Percentiles rank a stretch among this genome's conserved stretches.
Conservation (phyloP, 805 yeast species). For the Geotrichum ghanense region DNA sequence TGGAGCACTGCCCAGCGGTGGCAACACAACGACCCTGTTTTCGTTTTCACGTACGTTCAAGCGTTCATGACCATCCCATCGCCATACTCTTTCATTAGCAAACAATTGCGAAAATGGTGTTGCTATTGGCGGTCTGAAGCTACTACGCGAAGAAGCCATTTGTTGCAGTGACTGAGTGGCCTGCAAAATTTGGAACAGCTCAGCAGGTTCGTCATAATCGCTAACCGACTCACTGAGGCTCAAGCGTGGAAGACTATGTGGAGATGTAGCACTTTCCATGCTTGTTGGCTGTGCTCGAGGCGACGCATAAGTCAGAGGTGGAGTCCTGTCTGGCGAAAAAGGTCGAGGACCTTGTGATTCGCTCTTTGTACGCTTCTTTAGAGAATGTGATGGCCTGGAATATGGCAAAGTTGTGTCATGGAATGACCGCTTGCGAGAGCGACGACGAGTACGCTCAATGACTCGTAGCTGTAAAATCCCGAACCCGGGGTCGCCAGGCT, state of each 20-base stretch:
- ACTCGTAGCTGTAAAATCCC: slow-evolving; percentile 40
- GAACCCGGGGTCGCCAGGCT: slow-evolving; percentile 50
- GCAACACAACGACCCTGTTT: background rate
- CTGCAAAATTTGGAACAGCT: slow-evolving; percentile 29
- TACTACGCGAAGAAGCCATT: slow-evolving; percentile 23
- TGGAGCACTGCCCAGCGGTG: slow-evolving; percentile 2
- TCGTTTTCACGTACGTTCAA: slow-evolving; percentile 18
- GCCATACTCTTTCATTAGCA: slow-evolving; percentile 24
- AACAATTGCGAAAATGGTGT: slow-evolving; percentile 24
- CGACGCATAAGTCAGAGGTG: background rate
- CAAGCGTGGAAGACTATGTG: background rate
- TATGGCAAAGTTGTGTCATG: background rate
- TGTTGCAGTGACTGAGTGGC: slow-evolving; percentile 33
- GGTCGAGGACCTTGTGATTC: background rate
- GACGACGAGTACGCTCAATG: slow-evolving; percentile 4
- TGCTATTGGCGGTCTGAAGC: slow-evolving; percentile 16
- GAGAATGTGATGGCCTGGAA: background rate
- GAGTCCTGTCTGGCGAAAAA: background rate
- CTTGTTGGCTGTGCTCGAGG: background rate
- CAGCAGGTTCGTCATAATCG: slow-evolving; percentile 17
- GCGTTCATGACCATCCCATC: slow-evolving; percentile 29
- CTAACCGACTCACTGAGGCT: background rate
- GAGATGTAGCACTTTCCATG: too few species aligned
- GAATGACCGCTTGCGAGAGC: background rate
- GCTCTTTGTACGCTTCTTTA: background rate